Evolutionary conservation across 495 filamentous ascomycete genomes (phyloP).

Genomic region (Penicillium roqueforti): DNA sequence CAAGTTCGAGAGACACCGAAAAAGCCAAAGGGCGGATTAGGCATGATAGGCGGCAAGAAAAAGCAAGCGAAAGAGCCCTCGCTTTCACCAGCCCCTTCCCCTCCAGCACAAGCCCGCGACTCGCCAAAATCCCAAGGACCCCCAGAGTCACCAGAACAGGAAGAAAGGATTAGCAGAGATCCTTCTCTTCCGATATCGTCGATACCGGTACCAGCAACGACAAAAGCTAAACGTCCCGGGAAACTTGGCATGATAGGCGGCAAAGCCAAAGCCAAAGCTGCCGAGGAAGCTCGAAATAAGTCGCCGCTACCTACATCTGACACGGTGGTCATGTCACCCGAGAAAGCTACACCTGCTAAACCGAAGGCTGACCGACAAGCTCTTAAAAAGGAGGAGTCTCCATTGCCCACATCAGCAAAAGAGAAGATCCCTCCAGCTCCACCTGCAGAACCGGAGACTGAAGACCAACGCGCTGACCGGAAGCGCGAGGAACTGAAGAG

Average conservation of each 20-base stretch:
- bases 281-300: not conserved
- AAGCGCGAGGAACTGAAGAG: slow-evolving; percentile 61
- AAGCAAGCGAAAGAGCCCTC: slow-evolving; percentile 15
- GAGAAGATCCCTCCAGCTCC: not conserved
- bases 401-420: slow-evolving; percentile 11
- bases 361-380: not conserved
- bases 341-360: not conserved
- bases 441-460: slow-evolving; percentile 26
- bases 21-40: slow-evolving; percentile 25
- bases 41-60: slow-evolving; percentile 41
- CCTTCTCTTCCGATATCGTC: slow-evolving; percentile 7
- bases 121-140: not conserved
- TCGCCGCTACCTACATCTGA: not conserved
- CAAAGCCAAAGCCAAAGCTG: slow-evolving; percentile 16
- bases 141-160: not conserved
- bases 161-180: not conserved
- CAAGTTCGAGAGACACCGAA: slow-evolving; percentile 11
- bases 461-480: slow-evolving; percentile 56
- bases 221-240: slow-evolving; percentile 24
- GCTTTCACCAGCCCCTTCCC: slow-evolving; percentile 3
- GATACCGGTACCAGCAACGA: not conserved
- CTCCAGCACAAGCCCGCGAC: not conserved
- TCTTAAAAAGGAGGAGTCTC: not conserved
- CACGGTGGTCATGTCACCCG: not conserved
- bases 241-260: slow-evolving; percentile 40